phyloP scores from a whole-genome alignment of 176 grass and related monocot species.

The Aegilops umbellulata region DNA sequence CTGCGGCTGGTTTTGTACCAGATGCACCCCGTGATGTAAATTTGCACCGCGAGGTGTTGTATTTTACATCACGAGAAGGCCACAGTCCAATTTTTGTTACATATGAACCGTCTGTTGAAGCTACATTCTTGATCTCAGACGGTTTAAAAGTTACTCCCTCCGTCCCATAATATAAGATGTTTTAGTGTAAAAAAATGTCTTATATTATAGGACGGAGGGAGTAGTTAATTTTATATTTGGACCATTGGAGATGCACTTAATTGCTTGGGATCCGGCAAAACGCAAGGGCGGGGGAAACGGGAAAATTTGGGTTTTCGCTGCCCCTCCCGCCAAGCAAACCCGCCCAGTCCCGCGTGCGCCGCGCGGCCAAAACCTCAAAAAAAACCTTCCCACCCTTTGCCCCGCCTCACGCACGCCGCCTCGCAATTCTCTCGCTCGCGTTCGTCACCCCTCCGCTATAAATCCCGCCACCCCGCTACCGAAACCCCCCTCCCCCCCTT shows the following conservation, averaged over 20 bases:
- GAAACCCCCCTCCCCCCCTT: not conserved
- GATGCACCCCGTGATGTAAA: too few relatives aligned
- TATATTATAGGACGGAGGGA: too few relatives aligned
- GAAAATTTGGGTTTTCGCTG: not conserved
- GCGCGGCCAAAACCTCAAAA: slow-evolving; percentile 5
- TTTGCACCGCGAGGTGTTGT: too few relatives aligned
- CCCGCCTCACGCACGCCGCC: not conserved
- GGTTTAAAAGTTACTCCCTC: too few relatives aligned
- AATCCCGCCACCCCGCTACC: not conserved
- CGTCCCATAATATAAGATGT: too few relatives aligned
- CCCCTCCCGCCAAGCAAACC: slow-evolving; percentile 1
- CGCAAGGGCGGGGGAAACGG: not conserved
- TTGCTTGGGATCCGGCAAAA: not conserved
- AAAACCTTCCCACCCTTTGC: not conserved
- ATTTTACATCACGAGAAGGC: too few relatives aligned
- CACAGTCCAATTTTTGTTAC: too few relatives aligned
- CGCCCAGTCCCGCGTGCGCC: not conserved
- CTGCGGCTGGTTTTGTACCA: too few relatives aligned
- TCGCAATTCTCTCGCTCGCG: not conserved
- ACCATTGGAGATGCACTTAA: not conserved
- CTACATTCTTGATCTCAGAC: too few relatives aligned
- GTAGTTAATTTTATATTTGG: too few relatives aligned
- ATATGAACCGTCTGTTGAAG: too few relatives aligned
- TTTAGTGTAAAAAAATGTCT: too few relatives aligned
- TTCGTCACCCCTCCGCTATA: slow-evolving; percentile 6